Evolutionary conservation across 164 flowering plant species (phyloP), one percentile per base, ranked within the genome.

Genomic region (Aristolochia contorta): DNA sequence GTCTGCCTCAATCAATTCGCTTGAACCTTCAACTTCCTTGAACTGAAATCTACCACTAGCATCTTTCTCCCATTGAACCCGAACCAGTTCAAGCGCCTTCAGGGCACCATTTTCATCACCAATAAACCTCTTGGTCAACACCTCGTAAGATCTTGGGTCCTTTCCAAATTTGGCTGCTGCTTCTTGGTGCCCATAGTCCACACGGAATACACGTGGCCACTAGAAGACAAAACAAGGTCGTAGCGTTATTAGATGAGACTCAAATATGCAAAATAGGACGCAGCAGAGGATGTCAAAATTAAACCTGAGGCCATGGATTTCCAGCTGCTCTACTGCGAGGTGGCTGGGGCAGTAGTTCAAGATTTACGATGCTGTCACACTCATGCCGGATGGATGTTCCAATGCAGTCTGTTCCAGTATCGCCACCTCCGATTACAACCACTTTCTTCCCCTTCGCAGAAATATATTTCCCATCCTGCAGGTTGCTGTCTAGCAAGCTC

Each of bases 221-320:
- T 93, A 80, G 69, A 53, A 18, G 62, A 49, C 46, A 43, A 47
- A 47, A 23, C 16, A 27, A 23, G 6, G 22, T 9, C 3, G 43
- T 37, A 8, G 7, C 43, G 10, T 0, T 3, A 37, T 6, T 37
- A 37, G 43, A 37, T 1, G 7, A 37, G 43, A 37, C 12, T 37
- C 43, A 4, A 10, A 37, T 37, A 37, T 6, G 43, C 7, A 37
- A 37, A 37, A 37, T 4, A 37, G 43, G 12, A 37, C 10, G 43
- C 43, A 37, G 10, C 43, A 6, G 9, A 10, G 43, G 43, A 37
- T 37, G 9, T 37, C 43, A 37, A 37, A 33, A 9, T 16, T 62
- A 14, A 58, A 90, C 99, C 96, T 93, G 99, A 50, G 99, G 99
- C 99, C 99, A 94, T 53, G 99, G 99, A 75, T 94, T 94, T 60